These are phyloP conservation scores for Salinomyces thailandicus DNA, from an alignment of 2,329 filamentous ascomycete genomes.

Conservation along the genomic window DNA sequence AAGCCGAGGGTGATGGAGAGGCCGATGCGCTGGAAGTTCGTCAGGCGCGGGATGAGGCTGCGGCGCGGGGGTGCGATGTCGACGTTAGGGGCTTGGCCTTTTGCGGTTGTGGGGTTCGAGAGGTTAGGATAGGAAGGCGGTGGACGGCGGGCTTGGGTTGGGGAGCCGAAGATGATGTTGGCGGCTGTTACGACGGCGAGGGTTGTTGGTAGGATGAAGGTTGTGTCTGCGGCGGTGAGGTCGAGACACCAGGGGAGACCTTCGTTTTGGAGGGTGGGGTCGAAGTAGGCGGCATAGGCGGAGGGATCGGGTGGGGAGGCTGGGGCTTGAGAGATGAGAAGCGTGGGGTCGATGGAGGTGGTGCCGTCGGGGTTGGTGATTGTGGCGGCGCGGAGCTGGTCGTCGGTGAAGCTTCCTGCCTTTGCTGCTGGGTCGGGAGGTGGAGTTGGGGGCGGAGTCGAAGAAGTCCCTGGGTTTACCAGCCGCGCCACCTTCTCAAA, in stretches of 20 bases:
- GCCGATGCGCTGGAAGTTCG: constrained; percentile 12
- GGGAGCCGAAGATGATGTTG: constrained; percentile 19
- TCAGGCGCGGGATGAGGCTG: neutral
- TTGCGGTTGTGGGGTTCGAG: neutral
- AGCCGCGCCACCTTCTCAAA: constrained; percentile 3
- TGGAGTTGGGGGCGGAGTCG: neutral
- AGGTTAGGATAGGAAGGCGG: neutral
- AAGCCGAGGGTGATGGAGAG: constrained; percentile 26
- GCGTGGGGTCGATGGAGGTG: neutral
- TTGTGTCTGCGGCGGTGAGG: constrained; percentile 7
- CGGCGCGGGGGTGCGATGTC: neutral
- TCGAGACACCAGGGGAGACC: constrained; percentile 7
- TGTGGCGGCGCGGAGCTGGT: neutral
- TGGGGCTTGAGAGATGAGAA: neutral
- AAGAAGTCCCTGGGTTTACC: neutral
- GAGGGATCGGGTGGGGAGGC: neutral
- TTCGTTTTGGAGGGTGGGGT: constrained; percentile 7
- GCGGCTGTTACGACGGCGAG: constrained; percentile 9
- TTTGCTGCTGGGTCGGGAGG: neutral
- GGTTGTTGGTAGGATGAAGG: constrained; percentile 9
- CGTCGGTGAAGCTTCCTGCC: neutral
- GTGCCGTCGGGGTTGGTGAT: neutral
- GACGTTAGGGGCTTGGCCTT: neutral
- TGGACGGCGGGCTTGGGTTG: neutral
- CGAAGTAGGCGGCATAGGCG: constrained; percentile 1